Evolutionary conservation across 1,284 basidiomycete species (phyloP), one percentile per base, ranked within the genome.

Genomic region (Tilletia setariae): DNA sequence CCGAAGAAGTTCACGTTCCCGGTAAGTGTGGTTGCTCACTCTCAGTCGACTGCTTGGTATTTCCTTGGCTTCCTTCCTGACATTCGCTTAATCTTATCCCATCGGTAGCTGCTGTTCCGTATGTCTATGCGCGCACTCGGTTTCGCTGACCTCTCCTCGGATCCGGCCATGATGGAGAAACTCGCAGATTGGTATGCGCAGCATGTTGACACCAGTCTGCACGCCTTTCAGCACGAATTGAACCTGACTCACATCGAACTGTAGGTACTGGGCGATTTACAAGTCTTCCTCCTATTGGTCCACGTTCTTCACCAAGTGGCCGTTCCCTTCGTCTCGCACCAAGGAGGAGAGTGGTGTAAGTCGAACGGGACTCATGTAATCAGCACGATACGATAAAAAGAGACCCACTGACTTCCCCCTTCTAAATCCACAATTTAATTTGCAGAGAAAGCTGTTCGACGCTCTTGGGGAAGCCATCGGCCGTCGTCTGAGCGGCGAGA

Each of bases 1-100:
- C 35, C 69, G 21, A 72, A 75, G 69, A 42, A 69, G 32, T 71
- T 70, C 15, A 72, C 73, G 53, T 75, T 74, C 64, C 69, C 72
- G 6, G 56, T 61, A 30, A 61, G 56, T 61, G 19, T 16, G 2
- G 16, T 15, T 9, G 32, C 70, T 70, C 15, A 72, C 73, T 51
- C 74, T 74, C 64, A 8, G 25, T 23, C n/a, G 8, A 19, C n/a
- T n/a, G 25, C 13, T 1, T 8, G n/a, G n/a, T n/a, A n/a, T n/a
- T 1, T 19, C 25, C 9, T 49, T 49, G 9, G 47, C 25, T 23
- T 13, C 13, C n/a, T 46, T 19, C 19, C 15, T n/a, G n/a, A 1
- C n/a, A n/a, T 15, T n/a, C n/a, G 44, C 13, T n/a, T n/a, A n/a
- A n/a, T n/a, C n/a, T n/a, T n/a, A n/a, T n/a, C n/a, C n/a, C 32